Evolutionary conservation across 768 basidiomycete species (phyloP).

Genomic region (Russula sp.): DNA sequence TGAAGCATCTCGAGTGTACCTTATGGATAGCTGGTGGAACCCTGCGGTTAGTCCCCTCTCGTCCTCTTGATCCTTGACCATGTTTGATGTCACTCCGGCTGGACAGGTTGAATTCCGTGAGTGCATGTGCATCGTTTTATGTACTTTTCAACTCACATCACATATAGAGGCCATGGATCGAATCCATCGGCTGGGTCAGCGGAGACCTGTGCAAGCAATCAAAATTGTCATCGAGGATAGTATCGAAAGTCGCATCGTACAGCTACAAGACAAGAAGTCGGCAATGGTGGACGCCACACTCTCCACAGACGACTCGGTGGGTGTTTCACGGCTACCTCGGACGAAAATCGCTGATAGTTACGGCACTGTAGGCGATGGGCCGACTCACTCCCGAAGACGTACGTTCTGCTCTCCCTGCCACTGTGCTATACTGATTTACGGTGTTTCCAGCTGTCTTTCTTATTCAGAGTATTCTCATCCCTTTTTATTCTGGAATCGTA

Average conservation of each 20-base stretch:
- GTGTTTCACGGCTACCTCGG: conserved; percentile 31
- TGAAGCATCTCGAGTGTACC: conserved; percentile 88
- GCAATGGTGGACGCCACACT: conserved; percentile 92
- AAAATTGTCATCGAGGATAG: conserved; percentile 95
- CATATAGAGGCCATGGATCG: conserved; percentile 90
- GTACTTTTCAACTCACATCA: conserved; percentile 6
- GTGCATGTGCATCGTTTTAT: conserved; percentile 34
- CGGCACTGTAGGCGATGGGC: conserved; percentile 71
- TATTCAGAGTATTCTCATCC: conserved; percentile 44
- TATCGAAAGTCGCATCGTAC: conserved; percentile 93
- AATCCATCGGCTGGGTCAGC: conserved; percentile 94
- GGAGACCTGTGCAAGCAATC: conserved; percentile 87
- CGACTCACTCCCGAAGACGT: conserved; percentile 81
- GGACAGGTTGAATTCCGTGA: conserved; percentile 71
- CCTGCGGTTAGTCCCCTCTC: conserved; percentile 60
- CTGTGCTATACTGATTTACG: conserved; percentile 17
- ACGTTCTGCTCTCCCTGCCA: conserved; percentile 23
- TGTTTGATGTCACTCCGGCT: conserved; percentile 6
- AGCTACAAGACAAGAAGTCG: conserved; percentile 97
- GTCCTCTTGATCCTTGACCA: background rate
- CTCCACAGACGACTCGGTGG: conserved; percentile 73
- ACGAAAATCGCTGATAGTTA: conserved; percentile 22
- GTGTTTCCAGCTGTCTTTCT: conserved; percentile 41
- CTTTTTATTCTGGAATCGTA: background rate
- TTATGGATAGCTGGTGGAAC: conserved; percentile 99